Conservation (phyloP, 2,329 filamentous ascomycete species). For the Cercospora berteroae region DNA sequence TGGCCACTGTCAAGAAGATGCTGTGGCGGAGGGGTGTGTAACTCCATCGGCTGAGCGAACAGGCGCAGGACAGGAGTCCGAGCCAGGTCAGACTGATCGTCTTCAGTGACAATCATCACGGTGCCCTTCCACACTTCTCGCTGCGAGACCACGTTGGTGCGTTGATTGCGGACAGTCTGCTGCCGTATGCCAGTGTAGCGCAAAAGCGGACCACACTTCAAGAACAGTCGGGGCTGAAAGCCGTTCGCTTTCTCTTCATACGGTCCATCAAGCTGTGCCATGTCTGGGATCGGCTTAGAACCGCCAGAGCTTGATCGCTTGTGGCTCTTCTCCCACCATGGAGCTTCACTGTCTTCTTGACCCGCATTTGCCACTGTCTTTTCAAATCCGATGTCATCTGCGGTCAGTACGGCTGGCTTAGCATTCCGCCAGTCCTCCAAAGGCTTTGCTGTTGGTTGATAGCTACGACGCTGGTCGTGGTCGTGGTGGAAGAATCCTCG, state of each 20-base stretch:
- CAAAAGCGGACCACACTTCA: constrained; percentile 87
- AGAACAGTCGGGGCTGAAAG: constrained; percentile 79
- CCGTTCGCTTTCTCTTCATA: constrained; percentile 65
- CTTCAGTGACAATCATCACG: constrained; percentile 91
- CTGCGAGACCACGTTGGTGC: constrained; percentile 46
- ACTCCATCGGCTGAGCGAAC: constrained; percentile 81
- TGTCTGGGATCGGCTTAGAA: constrained; percentile 39
- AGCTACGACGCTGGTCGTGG: constrained; percentile 48
- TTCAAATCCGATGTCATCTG: constrained; percentile 46
- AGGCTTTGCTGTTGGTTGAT: constrained; percentile 55
- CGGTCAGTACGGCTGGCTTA: constrained; percentile 40
- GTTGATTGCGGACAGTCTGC: constrained; percentile 48
- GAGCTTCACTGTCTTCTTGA: constrained; percentile 31
- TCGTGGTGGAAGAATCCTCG: constrained; percentile 43
- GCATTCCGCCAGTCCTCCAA: constrained; percentile 57
- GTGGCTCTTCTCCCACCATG: constrained; percentile 70
- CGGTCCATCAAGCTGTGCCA: constrained; percentile 58
- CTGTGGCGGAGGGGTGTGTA: constrained; percentile 75
- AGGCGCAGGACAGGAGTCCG: constrained; percentile 73
- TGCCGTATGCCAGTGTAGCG: constrained; percentile 81
- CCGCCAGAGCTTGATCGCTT: constrained; percentile 27
- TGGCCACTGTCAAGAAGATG: constrained; percentile 60
- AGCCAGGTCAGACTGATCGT: constrained; percentile 79
- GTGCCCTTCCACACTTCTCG: constrained; percentile 88
- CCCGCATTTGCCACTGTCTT: constrained; percentile 11